Conservation (phyloP, 495 filamentous ascomycete species). For the Chaetomium cochliodes region DNA sequence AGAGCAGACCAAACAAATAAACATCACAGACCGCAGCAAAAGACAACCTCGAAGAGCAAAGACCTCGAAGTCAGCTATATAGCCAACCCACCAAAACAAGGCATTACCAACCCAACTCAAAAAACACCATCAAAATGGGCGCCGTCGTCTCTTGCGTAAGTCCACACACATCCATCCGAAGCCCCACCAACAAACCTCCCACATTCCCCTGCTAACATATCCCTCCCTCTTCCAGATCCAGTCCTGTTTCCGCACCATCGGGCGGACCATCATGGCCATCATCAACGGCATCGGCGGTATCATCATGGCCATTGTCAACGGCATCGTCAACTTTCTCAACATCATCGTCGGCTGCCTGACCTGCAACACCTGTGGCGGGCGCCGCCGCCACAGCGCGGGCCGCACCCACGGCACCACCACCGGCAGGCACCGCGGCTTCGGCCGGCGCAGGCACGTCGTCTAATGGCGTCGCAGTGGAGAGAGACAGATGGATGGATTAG, state of each 20-base stretch:
- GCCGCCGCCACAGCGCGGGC: conserved; percentile 25
- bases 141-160: conserved; percentile 94
- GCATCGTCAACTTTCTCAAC: conserved; percentile 71
- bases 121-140: conserved; percentile 68
- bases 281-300: conserved; percentile 72
- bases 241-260: conserved; percentile 79
- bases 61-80: background rate
- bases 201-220: background rate
- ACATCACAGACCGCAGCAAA: conserved; percentile 13
- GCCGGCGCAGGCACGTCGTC: conserved; percentile 32
- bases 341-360: conserved; percentile 86
- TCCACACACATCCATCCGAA: conserved; percentile 27
- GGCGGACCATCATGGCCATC: conserved; percentile 77
- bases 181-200: background rate
- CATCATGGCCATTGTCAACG: conserved; percentile 75
- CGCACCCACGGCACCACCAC: conserved; percentile 11
- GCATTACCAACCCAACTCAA: conserved; percentile 18
- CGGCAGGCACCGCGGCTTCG: conserved; percentile 28
- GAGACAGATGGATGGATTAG: background rate
- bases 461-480: conserved; percentile 7
- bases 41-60: background rate
- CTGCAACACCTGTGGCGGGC: conserved; percentile 58
- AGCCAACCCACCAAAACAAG: background rate
- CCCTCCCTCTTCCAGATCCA: conserved; percentile 57
- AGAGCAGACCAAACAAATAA: background rate